Conservation (phyloP, 2,329 filamentous ascomycete genomes). For the Tolypocladium endophyticum region DNA sequence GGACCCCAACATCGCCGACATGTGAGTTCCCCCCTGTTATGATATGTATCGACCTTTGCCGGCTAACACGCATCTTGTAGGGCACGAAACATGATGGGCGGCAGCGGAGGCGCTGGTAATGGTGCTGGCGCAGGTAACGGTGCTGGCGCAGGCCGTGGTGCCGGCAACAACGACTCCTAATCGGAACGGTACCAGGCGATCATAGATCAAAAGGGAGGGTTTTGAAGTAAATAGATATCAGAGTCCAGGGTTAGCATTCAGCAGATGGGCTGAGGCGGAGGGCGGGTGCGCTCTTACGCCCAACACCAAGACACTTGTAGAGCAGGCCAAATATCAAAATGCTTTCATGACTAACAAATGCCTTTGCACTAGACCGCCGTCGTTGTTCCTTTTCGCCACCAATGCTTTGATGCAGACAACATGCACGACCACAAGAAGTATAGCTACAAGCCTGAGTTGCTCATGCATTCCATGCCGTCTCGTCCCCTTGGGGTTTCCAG, state of each 20-base stretch:
- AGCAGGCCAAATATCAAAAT: slow-evolving; percentile 3
- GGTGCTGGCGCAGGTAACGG: neutral
- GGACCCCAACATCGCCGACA: slow-evolving; percentile 83
- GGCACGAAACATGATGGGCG: slow-evolving; percentile 37
- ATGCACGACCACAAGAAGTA: neutral
- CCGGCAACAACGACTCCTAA: slow-evolving; percentile 8
- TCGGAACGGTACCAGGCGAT: neutral
- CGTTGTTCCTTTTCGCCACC: neutral
- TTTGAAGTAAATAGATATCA: neutral
- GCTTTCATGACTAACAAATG: neutral
- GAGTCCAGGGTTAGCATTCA: neutral
- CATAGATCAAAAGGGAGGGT: neutral
- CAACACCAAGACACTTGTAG: neutral
- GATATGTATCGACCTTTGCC: neutral
- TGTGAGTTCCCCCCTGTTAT: slow-evolving; percentile 51
- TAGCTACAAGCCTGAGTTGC: neutral
- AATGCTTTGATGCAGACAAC: neutral
- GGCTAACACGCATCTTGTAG: slow-evolving; percentile 11
- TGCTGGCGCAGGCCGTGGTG: slow-evolving; percentile 11
- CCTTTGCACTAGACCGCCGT: neutral
- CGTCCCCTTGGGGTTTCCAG: neutral
- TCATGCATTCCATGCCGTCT: neutral
- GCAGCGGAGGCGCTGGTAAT: slow-evolving; percentile 12
- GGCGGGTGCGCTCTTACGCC: neutral
- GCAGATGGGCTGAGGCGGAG: neutral